These are phyloP conservation scores for Penicillium sp. DNA, from an alignment of 2,329 filamentous ascomycete genomes.

Conservation along the genomic window DNA sequence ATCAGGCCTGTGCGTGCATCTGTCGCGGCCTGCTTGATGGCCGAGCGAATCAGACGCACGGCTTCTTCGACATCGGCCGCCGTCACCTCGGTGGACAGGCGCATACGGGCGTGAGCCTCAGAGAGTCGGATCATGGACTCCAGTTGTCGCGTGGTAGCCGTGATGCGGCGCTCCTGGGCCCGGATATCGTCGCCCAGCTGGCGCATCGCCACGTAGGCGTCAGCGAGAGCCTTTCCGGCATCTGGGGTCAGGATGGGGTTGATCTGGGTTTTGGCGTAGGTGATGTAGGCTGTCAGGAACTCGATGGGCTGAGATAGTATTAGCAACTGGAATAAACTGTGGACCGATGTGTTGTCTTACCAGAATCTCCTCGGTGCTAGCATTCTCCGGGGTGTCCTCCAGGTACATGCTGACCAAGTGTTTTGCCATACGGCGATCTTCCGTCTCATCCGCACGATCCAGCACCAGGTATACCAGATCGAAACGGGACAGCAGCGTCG, in stretches of 20 bases:
- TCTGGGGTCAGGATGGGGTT: conserved; percentile 76
- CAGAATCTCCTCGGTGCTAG: conserved; percentile 69
- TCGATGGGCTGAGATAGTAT: conserved; percentile 67
- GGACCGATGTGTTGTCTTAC: conserved; percentile 50
- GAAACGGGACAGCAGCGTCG: conserved; percentile 90
- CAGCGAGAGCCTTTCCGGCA: conserved; percentile 77
- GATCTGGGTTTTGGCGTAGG: conserved; percentile 81
- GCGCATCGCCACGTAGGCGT: conserved; percentile 90
- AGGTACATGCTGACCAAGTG: conserved; percentile 96
- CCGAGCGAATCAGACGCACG: conserved; percentile 84
- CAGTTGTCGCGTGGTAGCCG: conserved; percentile 90
- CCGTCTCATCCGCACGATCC: conserved; percentile 85
- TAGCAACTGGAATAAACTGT: conserved; percentile 13
- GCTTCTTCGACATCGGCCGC: conserved; percentile 82
- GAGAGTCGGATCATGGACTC: conserved; percentile 97
- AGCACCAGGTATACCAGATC: conserved; percentile 96
- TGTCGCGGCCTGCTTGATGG: conserved; percentile 95
- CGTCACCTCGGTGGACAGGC: conserved; percentile 70
- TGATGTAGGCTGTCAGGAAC: conserved; percentile 94
- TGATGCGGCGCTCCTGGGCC: conserved; percentile 89
- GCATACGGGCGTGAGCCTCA: conserved; percentile 98
- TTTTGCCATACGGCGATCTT: conserved; percentile 80
- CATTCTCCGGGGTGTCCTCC: conserved; percentile 88
- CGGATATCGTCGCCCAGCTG: conserved; percentile 85
- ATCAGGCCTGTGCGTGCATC: conserved; percentile 86